Evolutionary conservation across 1,284 basidiomycete genomes (phyloP).

Genomic region (Puccinia hordei): DNA sequence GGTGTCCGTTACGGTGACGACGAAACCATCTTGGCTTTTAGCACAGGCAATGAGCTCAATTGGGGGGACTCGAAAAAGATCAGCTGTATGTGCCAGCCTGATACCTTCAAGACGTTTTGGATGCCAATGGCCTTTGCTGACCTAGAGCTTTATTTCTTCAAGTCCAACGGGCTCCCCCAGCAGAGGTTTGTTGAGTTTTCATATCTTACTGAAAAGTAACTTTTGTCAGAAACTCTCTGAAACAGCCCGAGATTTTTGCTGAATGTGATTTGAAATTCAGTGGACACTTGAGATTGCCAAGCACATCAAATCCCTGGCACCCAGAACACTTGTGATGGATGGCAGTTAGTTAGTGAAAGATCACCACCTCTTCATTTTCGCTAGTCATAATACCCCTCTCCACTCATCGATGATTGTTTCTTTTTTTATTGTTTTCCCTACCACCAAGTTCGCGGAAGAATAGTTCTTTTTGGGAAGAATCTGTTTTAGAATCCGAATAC

Average conservation of each 20-base stretch:
- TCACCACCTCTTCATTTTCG: no score
- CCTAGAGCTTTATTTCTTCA: no score
- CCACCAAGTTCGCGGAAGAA: slow-evolving; percentile 37
- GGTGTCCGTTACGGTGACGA: slow-evolving; percentile 31
- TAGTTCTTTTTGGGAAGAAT: slow-evolving; percentile 25
- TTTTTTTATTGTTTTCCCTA: no score
- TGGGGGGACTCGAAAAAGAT: slow-evolving; percentile 7
- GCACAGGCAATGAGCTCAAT: slow-evolving; percentile 48
- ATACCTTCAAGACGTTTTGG: background rate
- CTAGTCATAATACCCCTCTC: no score
- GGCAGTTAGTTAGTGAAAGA: slow-evolving; percentile 51
- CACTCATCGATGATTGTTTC: background rate
- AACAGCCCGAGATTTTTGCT: no score
- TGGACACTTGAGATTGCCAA: slow-evolving; percentile 44
- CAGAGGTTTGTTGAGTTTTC: no score
- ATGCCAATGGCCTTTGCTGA: no score
- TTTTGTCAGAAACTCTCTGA: no score
- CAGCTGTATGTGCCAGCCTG: no score
- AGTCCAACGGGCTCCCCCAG: no score
- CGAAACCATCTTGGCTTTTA: slow-evolving; percentile 31
- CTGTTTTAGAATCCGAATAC: slow-evolving; percentile 19
- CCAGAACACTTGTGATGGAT: slow-evolving; percentile 48
- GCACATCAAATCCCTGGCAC: slow-evolving; percentile 41
- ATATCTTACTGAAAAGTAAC: no score
- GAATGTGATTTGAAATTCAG: slow-evolving; percentile 10